phyloP scores from a whole-genome alignment of 2,329 filamentous ascomycete genomes.

The Hypoxylon sp. region DNA sequence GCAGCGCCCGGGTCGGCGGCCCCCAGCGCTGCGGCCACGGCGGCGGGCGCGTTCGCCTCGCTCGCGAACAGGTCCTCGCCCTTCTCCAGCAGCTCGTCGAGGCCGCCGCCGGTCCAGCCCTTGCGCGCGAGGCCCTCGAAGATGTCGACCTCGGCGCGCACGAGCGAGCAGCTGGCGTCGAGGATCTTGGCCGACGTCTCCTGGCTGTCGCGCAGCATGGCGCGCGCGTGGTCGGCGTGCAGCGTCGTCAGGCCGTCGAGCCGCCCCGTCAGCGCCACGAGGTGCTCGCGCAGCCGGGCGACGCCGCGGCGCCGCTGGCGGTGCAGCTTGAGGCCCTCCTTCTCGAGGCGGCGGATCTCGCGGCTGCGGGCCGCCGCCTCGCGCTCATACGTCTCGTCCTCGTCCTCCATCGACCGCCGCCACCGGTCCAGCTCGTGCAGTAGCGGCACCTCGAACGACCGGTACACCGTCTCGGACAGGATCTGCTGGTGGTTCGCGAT shows the following conservation, averaged over 20 bases:
- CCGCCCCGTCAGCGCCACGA: slow-evolving; percentile 68
- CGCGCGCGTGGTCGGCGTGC: slow-evolving; percentile 67
- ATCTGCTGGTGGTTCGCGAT: slow-evolving; percentile 76
- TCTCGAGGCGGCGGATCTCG: slow-evolving; percentile 70
- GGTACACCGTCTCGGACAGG: slow-evolving; percentile 72
- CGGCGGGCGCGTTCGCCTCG: slow-evolving; percentile 44
- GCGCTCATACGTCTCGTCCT: slow-evolving; percentile 66
- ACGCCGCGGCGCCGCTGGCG: slow-evolving; percentile 67
- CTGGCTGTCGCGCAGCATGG: slow-evolving; percentile 68
- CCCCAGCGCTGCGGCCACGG: slow-evolving; percentile 40
- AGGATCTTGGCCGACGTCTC: slow-evolving; percentile 69
- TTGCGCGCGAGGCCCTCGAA: slow-evolving; percentile 72
- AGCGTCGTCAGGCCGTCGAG: slow-evolving; percentile 69
- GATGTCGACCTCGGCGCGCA: slow-evolving; percentile 74
- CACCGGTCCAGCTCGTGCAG: slow-evolving; percentile 74
- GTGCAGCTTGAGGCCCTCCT: slow-evolving; percentile 69
- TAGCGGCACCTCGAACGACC: slow-evolving; percentile 72
- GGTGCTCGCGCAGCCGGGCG: slow-evolving; percentile 66
- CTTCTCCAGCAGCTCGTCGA: slow-evolving; percentile 71
- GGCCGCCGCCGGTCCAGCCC: slow-evolving; percentile 71
- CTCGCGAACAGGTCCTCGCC: slow-evolving; percentile 67
- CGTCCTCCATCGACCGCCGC: slow-evolving; percentile 69
- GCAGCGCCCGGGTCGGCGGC: slow-evolving; percentile 36
- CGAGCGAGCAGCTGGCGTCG: slow-evolving; percentile 70
- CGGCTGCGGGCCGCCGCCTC: slow-evolving; percentile 62